Evolutionary conservation across 2,329 filamentous ascomycete species (phyloP).

Genomic region (Emmonsiellopsis sp.): DNA sequence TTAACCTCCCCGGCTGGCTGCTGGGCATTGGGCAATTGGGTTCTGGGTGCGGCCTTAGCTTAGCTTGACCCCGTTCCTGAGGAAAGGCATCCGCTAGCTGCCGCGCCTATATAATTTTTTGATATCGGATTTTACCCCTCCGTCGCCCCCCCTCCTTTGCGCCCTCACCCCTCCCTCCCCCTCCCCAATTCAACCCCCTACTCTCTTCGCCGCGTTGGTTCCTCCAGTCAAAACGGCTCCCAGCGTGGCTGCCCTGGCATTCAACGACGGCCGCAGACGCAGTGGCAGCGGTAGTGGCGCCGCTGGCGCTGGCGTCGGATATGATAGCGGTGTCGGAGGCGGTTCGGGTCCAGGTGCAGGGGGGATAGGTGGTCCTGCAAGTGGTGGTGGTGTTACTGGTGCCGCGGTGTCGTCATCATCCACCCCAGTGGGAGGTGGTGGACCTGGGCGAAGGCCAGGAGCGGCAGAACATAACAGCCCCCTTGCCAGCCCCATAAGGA

Average conservation of each 20-base stretch:
- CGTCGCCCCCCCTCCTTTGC: neutral
- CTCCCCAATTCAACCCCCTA: neutral
- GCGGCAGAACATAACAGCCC: neutral
- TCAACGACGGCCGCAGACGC: conserved; percentile 10
- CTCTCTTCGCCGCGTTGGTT: neutral
- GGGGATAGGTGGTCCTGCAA: neutral
- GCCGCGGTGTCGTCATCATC: too few relatives aligned
- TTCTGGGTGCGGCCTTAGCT: too few relatives aligned
- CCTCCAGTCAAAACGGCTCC: conserved; percentile 4
- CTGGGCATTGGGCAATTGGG: too few relatives aligned
- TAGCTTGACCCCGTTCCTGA: too few relatives aligned
- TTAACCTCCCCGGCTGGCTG: too few relatives aligned
- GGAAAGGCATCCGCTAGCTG: neutral
- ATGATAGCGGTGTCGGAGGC: conserved; percentile 14
- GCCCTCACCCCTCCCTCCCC: neutral
- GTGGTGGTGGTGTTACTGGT: neutral
- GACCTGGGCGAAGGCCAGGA: neutral
- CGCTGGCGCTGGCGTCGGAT: conserved; percentile 1
- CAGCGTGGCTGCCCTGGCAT: conserved; percentile 11
- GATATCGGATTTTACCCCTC: neutral
- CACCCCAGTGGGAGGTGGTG: neutral
- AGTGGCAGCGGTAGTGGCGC: conserved; percentile 10
- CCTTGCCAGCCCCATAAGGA: conserved; percentile 1
- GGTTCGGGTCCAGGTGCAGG: conserved; percentile 4
- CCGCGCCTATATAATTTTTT: neutral